phyloP scores from a whole-genome alignment of 768 basidiomycete genomes.

The Leccinum longicurvipes region DNA sequence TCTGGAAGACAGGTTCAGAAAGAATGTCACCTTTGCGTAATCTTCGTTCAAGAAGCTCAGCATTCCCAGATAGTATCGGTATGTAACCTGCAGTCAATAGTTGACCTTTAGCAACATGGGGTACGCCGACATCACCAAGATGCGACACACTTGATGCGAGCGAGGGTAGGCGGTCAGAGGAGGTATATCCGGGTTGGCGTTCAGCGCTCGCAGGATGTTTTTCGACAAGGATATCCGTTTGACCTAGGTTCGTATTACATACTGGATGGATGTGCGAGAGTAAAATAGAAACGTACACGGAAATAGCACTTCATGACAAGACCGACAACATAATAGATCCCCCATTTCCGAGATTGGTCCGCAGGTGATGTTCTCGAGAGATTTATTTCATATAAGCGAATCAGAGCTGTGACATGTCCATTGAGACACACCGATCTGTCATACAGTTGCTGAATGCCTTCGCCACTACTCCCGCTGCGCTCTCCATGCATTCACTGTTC shows the following conservation, averaged over 20 bases:
- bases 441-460: constrained; percentile 90
- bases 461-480: constrained; percentile 79
- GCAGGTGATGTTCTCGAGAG: constrained; percentile 55
- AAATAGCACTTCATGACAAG: constrained; percentile 94
- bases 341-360: constrained; percentile 80
- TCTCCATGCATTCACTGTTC: constrained; percentile 72
- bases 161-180: constrained; percentile 71
- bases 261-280: background rate
- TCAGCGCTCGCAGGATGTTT: constrained; percentile 86
- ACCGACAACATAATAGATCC: constrained; percentile 89
- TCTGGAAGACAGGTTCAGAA: background rate
- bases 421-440: constrained; percentile 60
- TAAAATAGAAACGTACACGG: constrained; percentile 54
- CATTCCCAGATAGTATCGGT: constrained; percentile 93
- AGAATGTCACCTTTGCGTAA: constrained; percentile 61
- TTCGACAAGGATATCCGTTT: constrained; percentile 88
- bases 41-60: constrained; percentile 92
- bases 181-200: constrained; percentile 83
- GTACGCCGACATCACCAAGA: constrained; percentile 6
- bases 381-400: background rate
- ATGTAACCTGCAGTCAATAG: constrained; percentile 67
- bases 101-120: constrained; percentile 10
- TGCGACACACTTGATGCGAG: constrained; percentile 69
- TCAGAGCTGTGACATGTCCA: background rate
- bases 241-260: constrained; percentile 47